Percentiles rank a stretch among this genome's conserved stretches.
These are phyloP conservation scores for Euphorbia tirucalli DNA, from an alignment of 345 rosid species.

Conservation along the genomic window DNA sequence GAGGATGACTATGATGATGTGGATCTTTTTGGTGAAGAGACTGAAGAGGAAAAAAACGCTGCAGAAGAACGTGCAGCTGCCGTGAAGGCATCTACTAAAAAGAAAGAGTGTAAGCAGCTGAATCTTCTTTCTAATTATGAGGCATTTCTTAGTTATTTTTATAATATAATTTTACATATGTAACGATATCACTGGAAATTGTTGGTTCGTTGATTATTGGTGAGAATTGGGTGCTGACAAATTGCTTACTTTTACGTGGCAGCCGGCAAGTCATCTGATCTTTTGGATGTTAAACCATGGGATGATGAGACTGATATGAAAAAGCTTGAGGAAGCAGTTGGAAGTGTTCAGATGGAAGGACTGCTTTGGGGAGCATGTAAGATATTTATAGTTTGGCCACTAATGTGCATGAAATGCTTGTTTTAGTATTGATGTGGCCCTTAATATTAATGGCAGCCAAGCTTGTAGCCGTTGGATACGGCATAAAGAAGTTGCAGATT, in stretches of 20 bases:
- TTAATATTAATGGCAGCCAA: no score
- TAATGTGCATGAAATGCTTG: not conserved
- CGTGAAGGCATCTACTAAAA: conserved; percentile 48
- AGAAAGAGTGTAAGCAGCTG: conserved; percentile 52
- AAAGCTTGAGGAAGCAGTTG: conserved; percentile 75
- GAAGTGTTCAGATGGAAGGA: conserved; percentile 63
- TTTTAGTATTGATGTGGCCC: not conserved
- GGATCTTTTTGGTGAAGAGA: conserved; percentile 83
- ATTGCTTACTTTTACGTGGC: not conserved
- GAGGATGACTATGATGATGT: conserved; percentile 63
- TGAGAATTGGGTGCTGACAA: not conserved
- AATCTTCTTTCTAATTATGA: not conserved
- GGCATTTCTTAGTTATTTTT: not conserved
- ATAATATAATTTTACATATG: not conserved
- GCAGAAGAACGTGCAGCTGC: conserved; percentile 77
- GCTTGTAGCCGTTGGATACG: conserved; percentile 75
- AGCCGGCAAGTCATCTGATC: conserved; percentile 82
- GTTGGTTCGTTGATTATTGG: not conserved
- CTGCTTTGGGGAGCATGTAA: conserved; percentile 79
- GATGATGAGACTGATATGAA: conserved; percentile 93
- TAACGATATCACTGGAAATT: not conserved
- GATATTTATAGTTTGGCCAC: conserved; percentile 14
- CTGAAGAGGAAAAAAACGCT: conserved; percentile 90
- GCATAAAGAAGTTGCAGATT: conserved; percentile 80
- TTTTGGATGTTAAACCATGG: conserved; percentile 81